Conservation (phyloP, 140 eudicot genomes). For the Senecio squalidus region DNA sequence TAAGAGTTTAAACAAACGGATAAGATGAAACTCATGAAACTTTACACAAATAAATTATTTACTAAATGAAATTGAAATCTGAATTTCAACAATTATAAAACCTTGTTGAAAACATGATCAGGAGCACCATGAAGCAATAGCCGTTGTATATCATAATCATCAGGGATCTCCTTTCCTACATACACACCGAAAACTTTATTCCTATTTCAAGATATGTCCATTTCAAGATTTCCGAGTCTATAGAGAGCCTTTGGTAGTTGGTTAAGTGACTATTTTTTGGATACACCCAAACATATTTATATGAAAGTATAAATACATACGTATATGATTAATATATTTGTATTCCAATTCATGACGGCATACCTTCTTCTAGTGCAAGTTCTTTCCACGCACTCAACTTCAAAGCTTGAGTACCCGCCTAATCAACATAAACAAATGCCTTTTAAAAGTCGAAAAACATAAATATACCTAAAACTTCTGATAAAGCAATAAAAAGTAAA, state of each 20-base stretch:
- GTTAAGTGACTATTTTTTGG: not conserved
- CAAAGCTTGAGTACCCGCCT: constrained; percentile 80
- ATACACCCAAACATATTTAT: not conserved
- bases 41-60: not conserved
- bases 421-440: constrained; percentile 23
- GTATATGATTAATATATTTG: not conserved
- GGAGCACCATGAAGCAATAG: constrained; percentile 60
- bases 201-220: not conserved
- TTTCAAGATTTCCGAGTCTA: not conserved
- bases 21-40: not conserved
- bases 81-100: constrained; percentile 18
- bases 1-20: constrained; percentile 5
- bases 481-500: not conserved
- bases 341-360: not conserved
- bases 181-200: not conserved
- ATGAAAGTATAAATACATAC: not conserved
- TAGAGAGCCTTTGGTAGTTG: not conserved
- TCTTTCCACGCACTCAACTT: constrained; percentile 88
- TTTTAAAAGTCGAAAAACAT: constrained; percentile 1
- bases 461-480: not conserved
- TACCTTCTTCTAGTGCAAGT: constrained; percentile 89
- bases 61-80: not conserved
- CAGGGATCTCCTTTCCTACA: constrained; percentile 79
- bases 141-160: constrained; percentile 42
- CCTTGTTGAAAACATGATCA: constrained; percentile 76